Base-by-base conservation (phyloP, 345 rosid species). In the Dipteronia sinensis region DNA sequence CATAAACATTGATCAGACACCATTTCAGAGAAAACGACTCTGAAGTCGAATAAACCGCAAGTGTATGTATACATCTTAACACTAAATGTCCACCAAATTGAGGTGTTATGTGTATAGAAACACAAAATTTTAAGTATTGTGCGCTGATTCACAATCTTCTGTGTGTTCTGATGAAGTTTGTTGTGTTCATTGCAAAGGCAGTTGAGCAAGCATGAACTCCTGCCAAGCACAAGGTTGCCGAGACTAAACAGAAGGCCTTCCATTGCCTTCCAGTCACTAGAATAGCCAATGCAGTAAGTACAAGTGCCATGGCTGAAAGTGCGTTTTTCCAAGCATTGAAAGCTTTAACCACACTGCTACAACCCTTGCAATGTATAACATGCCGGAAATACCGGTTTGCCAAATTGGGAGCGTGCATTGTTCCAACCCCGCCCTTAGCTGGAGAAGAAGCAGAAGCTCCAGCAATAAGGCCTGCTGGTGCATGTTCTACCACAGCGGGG, bases 401-500 rank as follows among this genome's bases (percentile, higher is more conserved):
- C 82, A 93, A 82, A 79, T 93, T 93, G 1, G 97, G 99, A 69
- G 95, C 92, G 2, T 95, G 90, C 93, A 95, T 81, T 3, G 89
- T 69, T 66, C 87, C 93, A 0, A 90, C 73, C 63, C 97, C 95
- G 7, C 99, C 99, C 77, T 95, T 93, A 2, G 98, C 92, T 1
- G 95, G 99, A 0, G 66, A 83, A 29, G 97, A 87, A 1, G 97
- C 98, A 10, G 98, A 87, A 65, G 70, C 81, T 71, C 89, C 88
- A 0, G 99, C 98, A 67, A 93, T 66, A 58, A 95, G 83, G 0
- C 99, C 98, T 0, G 99, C 99, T 0, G 97, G 99, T 3, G 98
- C 97, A 15, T 95, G 98, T 65, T 95, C 97, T 22, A 93, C 90
- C 4, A 95, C 93, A 0, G 97, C 97, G 78, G 96, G 94, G 44